Evolutionary conservation across 176 grass and related monocot species (phyloP).

Genomic region (Bothriochloa decipiens): DNA sequence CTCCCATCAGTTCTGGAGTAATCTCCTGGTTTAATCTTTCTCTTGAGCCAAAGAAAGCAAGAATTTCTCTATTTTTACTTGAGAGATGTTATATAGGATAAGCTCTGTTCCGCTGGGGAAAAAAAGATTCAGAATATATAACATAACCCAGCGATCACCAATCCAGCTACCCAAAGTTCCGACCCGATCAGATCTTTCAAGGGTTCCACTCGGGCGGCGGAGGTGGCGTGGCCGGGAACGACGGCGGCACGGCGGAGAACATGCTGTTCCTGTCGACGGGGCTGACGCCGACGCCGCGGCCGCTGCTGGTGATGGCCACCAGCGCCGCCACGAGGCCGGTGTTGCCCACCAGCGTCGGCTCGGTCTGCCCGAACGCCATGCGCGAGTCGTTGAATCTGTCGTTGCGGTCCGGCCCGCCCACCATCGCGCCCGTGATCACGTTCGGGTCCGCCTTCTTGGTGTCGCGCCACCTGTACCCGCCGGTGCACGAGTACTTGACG

Average conservation of each 20-base stretch:
- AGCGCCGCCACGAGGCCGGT: constrained; percentile 81
- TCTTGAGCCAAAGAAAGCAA: not conserved
- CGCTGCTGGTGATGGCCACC: constrained; percentile 70
- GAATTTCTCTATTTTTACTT: not conserved
- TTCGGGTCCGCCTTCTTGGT: constrained; percentile 69
- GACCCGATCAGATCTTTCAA: constrained; percentile 22
- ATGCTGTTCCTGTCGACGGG: constrained; percentile 90
- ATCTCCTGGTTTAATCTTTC: not conserved
- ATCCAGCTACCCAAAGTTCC: not conserved
- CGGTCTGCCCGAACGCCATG: constrained; percentile 63
- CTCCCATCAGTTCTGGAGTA: not conserved
- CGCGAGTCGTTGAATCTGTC: constrained; percentile 72
- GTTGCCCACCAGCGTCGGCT: constrained; percentile 86
- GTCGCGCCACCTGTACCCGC: constrained; percentile 71
- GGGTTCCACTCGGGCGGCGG: constrained; percentile 82
- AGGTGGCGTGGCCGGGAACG: constrained; percentile 67
- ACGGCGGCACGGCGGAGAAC: constrained; percentile 85
- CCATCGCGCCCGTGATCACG: constrained; percentile 87
- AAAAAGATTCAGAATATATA: not conserved
- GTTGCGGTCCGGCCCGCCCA: constrained; percentile 70
- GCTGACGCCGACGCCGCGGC: constrained; percentile 43
- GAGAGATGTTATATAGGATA: not conserved
- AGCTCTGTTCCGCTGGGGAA: not conserved
- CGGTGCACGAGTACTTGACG: constrained; percentile 84
- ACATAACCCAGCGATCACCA: not conserved